Percentiles rank a stretch among this genome's conserved stretches.
Conservation (phyloP, 163 green algal species). For the Volvox carteri region DNA sequence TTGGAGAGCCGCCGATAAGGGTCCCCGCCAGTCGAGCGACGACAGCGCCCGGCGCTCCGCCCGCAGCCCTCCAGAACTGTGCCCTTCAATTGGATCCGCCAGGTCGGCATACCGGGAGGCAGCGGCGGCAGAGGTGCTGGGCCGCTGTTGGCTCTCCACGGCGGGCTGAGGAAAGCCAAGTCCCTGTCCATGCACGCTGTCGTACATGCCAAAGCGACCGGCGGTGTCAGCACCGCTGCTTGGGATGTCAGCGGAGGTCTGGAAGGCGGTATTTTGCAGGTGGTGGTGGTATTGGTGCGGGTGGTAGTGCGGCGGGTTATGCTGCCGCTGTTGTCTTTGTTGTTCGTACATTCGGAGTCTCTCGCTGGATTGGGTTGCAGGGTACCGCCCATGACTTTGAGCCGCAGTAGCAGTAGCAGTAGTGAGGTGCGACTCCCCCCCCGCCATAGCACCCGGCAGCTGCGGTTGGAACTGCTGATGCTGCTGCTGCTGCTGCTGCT, state of each 20-base stretch:
- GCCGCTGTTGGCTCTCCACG: background rate
- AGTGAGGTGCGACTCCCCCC: too few relatives aligned
- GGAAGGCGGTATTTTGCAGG: background rate
- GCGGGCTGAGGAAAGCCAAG: background rate
- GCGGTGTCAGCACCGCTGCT: background rate
- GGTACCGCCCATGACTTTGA: too few relatives aligned
- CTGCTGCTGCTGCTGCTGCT: too few relatives aligned
- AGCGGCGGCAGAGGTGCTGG: too few relatives aligned
- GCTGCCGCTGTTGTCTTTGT: too few relatives aligned
- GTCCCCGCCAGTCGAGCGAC: background rate
- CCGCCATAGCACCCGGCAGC: too few relatives aligned
- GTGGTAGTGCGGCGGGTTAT: too few relatives aligned
- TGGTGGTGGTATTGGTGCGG: constrained; percentile 17
- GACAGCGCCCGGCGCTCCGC: background rate
- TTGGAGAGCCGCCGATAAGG: background rate
- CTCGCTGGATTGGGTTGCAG: too few relatives aligned
- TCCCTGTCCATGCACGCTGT: background rate
- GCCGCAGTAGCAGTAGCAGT: too few relatives aligned
- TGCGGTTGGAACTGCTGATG: too few relatives aligned
- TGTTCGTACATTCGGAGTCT: too few relatives aligned
- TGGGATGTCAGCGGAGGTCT: background rate
- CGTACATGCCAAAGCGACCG: background rate
- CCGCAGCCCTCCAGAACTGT: too few relatives aligned
- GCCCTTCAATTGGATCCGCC: background rate
- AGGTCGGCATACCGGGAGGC: background rate